Percentiles rank a stretch among this genome's conserved stretches.
Conservation (phyloP, 495 filamentous ascomycete species). For the Clavariopsis aquatica region DNA sequence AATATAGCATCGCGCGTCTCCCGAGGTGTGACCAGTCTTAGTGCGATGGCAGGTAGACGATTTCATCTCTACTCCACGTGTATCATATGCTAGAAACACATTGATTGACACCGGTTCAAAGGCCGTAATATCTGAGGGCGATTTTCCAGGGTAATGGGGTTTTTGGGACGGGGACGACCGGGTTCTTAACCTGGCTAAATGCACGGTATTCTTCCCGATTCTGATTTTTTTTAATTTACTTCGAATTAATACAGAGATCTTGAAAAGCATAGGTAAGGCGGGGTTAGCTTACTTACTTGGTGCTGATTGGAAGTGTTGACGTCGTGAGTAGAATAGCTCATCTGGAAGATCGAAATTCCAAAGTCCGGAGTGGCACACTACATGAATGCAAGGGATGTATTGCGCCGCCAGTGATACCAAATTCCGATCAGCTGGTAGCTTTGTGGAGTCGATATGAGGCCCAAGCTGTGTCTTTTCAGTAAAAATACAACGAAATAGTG, state of each 20-base stretch:
- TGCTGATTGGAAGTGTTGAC: background rate
- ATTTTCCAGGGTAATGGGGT: background rate
- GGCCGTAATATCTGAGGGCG: background rate
- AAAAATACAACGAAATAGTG: no score
- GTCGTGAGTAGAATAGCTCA: slow-evolving; percentile 4
- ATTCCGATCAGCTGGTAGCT: no score
- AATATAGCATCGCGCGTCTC: background rate
- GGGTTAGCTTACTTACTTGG: background rate
- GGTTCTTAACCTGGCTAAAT: slow-evolving; percentile 13
- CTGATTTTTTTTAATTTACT: background rate
- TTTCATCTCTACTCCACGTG: background rate
- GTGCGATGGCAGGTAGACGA: background rate
- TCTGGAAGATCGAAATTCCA: background rate
- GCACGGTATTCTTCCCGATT: background rate
- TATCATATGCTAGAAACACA: background rate
- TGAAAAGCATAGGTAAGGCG: background rate
- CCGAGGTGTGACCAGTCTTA: background rate
- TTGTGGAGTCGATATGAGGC: no score
- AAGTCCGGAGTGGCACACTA: no score
- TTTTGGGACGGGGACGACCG: background rate
- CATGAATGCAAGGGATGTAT: no score
- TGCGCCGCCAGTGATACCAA: no score
- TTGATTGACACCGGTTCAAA: background rate
- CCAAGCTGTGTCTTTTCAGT: no score
- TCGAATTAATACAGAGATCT: background rate